Evolutionary conservation across 2,329 filamentous ascomycete species (phyloP), one percentile per base, ranked within the genome.

Genomic region (Rhynchosporium agropyri): DNA sequence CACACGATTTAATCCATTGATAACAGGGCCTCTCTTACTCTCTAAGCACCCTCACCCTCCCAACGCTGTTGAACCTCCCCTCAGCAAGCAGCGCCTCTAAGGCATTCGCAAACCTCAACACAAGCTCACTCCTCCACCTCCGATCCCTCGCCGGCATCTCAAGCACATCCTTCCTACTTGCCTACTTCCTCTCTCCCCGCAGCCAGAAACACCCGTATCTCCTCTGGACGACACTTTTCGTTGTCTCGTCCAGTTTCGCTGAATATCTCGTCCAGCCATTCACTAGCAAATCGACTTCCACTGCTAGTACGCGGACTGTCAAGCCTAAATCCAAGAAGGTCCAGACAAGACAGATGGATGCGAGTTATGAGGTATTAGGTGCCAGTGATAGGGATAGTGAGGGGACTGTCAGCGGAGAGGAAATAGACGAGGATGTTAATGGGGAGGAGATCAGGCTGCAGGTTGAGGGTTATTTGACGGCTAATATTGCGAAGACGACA

Each of bases 1-100:
- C 20, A 55, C 54, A 46, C 7, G 20, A 56, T n/a, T 31, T 54
- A 49, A 56, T 46, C 58, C 45, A 12, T 46, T 49, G 7, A 43
- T 2, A 38, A 57, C 72, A 97, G 94, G 94, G 94, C 76, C 84
- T 95, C 64, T 96, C 93, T 58, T 96, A 94, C 79, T 89, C 92
- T 54, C 84, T 95, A 70, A 89, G 89, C 28, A 85, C 86, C 64
- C 80, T 96, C 67, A 87, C 91, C 31, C 84, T 96, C 64, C 93
- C 94, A 20, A 84, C 90, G 5, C 87, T 97, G 61, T 86, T 94
- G 70, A 84, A 86, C 60, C 89, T 97, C 55, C 90, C 92, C 9
- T 91, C 90, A 58, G 89, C 93, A 55, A 80, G 84, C 63, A 80
- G 83, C 60, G 91, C 90, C 66, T 83, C 87, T 53, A 86, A 87